Conservation (phyloP, 202 grass and related monocot genomes). For the Musa balbisiana region DNA sequence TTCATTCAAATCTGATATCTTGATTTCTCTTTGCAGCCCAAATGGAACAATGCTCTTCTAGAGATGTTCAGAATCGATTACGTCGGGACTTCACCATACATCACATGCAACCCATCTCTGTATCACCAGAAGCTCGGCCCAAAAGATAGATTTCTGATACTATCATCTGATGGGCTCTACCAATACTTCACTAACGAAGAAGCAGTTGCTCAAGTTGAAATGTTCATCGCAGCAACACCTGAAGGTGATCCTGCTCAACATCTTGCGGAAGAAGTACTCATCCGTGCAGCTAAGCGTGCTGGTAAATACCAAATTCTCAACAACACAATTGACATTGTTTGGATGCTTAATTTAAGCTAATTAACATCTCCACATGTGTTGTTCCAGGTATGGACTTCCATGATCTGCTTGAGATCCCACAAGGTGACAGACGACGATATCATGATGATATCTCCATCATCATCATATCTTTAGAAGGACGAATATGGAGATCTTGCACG, state of each 20-base stretch:
- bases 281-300: slow-evolving; percentile 76
- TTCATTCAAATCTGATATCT: background rate
- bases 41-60: slow-evolving; percentile 64
- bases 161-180: slow-evolving; percentile 92
- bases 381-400: slow-evolving; percentile 88
- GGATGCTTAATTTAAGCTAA: background rate
- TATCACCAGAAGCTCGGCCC: slow-evolving; percentile 63
- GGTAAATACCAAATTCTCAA: slow-evolving; percentile 22
- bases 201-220: slow-evolving; percentile 69
- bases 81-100: slow-evolving; percentile 62
- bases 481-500: slow-evolving; percentile 84
- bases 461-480: slow-evolving; percentile 84
- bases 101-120: slow-evolving; percentile 79
- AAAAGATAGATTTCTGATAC: slow-evolving; percentile 78
- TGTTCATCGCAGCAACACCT: slow-evolving; percentile 69
- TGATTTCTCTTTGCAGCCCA: slow-evolving; percentile 36
- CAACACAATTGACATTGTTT: background rate
- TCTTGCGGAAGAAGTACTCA: slow-evolving; percentile 83
- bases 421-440: slow-evolving; percentile 77
- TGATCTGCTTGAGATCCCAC: slow-evolving; percentile 84
- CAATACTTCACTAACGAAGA: slow-evolving; percentile 98
- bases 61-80: slow-evolving; percentile 74
- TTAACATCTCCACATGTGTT: slow-evolving; percentile 12
- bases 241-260: slow-evolving; percentile 94
- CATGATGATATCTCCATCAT: slow-evolving; percentile 94